Conservation (phyloP, 2,329 filamentous ascomycete genomes). For the Aspergillus novoparasiticus region DNA sequence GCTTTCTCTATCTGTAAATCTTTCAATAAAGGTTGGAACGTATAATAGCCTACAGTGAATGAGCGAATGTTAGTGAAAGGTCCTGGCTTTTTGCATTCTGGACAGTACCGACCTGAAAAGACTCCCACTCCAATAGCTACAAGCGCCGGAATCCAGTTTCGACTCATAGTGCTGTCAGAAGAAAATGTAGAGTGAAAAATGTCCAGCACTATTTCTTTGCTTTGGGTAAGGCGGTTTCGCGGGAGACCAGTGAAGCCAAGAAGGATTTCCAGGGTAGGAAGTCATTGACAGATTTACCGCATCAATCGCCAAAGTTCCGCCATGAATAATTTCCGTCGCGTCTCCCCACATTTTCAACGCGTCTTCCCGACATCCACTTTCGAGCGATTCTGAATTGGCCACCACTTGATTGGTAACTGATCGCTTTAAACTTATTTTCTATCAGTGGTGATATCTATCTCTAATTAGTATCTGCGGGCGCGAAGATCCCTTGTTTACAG, state of each 20-base stretch:
- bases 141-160: slow-evolving; percentile 13
- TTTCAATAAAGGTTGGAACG: slow-evolving; percentile 45
- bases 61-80: slow-evolving; percentile 12
- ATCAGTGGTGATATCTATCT: not conserved
- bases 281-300: not conserved
- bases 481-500: not conserved
- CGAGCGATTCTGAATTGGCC: not conserved
- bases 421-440: not conserved
- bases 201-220: not conserved
- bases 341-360: slow-evolving; percentile 32
- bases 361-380: slow-evolving; percentile 15
- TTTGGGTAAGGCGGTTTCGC: not conserved
- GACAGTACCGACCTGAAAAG: slow-evolving; percentile 35
- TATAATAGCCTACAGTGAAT: slow-evolving; percentile 42
- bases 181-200: not conserved
- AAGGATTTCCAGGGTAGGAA: not conserved
- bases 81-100: not conserved
- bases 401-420: not conserved
- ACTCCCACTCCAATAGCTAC: slow-evolving; percentile 22
- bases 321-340: slow-evolving; percentile 24
- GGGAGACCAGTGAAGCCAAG: not conserved
- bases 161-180: slow-evolving; percentile 4
- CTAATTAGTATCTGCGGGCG: not conserved
- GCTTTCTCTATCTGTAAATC: slow-evolving; percentile 37
- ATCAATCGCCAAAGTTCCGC: slow-evolving; percentile 27